Conservation (phyloP, 2,329 filamentous ascomycete species). For the Lachnellula suecica region DNA sequence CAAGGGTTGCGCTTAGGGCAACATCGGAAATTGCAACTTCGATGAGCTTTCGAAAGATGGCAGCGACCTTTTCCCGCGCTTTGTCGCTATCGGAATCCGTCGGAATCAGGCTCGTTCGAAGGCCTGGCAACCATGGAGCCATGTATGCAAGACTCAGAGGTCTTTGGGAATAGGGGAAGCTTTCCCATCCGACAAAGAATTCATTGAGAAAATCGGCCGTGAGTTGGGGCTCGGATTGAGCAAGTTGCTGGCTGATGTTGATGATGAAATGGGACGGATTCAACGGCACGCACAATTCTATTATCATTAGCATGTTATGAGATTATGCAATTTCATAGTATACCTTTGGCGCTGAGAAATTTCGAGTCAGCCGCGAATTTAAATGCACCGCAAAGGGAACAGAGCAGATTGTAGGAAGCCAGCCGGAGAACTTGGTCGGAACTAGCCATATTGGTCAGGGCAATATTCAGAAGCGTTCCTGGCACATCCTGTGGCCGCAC, state of each 20-base stretch:
- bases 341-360: slow-evolving; percentile 62
- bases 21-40: slow-evolving; percentile 63
- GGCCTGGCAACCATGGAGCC: slow-evolving; percentile 65
- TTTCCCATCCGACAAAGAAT: slow-evolving; percentile 72
- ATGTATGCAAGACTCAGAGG: slow-evolving; percentile 67
- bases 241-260: slow-evolving; percentile 63
- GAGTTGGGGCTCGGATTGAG: slow-evolving; percentile 62
- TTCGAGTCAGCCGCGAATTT: slow-evolving; percentile 62
- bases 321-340: neutral
- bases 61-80: slow-evolving; percentile 62
- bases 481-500: slow-evolving; percentile 70
- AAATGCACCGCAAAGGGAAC: slow-evolving; percentile 66
- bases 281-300: slow-evolving; percentile 62
- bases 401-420: slow-evolving; percentile 66
- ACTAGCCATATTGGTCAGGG: slow-evolving; percentile 65
- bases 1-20: slow-evolving; percentile 57
- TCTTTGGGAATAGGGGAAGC: slow-evolving; percentile 66
- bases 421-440: slow-evolving; percentile 58
- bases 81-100: slow-evolving; percentile 64
- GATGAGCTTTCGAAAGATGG: slow-evolving; percentile 64
- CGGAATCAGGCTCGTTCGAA: slow-evolving; percentile 59
- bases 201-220: slow-evolving; percentile 71
- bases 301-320: slow-evolving; percentile 8
- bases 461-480: slow-evolving; percentile 66
- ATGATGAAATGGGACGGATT: slow-evolving; percentile 65